Base-by-base conservation (phyloP, 768 basidiomycete genomes). In the Tremella yokohamensis region DNA sequence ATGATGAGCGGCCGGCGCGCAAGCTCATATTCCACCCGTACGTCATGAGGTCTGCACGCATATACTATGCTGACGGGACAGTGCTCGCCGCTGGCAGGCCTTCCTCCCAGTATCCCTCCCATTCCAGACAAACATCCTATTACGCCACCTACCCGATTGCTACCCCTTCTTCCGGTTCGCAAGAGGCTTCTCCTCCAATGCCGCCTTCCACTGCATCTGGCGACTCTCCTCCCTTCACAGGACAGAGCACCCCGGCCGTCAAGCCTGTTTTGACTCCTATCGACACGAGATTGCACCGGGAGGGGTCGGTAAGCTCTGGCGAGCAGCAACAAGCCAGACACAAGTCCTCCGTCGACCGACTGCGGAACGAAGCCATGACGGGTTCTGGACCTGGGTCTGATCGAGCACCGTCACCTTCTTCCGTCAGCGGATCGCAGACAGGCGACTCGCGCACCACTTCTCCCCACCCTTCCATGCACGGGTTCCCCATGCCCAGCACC, bases 11-110 rank as follows among this genome's bases (percentile, higher is more conserved):
- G 57, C 1, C 49, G 61, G 22, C 48, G 65, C 13, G 49, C 52
- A 9, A 63, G 61, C 26, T 66, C 67, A 3, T 69, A 65, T 52
- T 69, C 70, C 7, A 61, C 63, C 24, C 49, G 70, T 72, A 44
- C 60, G 70, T 64, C 24, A 19, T 8, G 16, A 20, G 25, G 13
- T 22, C 12, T 40, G 11, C 15, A 25, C 24, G 40, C 42, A 53
- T n/a, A 52, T 3, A 2, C 8, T 40, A 40, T 57, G 44, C 52
- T 58, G 34, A 56, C 25, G 18, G 3, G 9, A 8, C 51, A 66
- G 64, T 62, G 8, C 57, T 63, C 37, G 47, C 45, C 34, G 49
- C 52, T n/a, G 56, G 58, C 51, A 48, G 65, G 37, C 57, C 68
- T 0, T 61, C 62, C 16, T 62, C 70, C 20, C 48, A 40, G 9